Evolutionary conservation across 352 stramenopile genomes (phyloP).

Genomic region (Phytophthora niederhauseri): DNA sequence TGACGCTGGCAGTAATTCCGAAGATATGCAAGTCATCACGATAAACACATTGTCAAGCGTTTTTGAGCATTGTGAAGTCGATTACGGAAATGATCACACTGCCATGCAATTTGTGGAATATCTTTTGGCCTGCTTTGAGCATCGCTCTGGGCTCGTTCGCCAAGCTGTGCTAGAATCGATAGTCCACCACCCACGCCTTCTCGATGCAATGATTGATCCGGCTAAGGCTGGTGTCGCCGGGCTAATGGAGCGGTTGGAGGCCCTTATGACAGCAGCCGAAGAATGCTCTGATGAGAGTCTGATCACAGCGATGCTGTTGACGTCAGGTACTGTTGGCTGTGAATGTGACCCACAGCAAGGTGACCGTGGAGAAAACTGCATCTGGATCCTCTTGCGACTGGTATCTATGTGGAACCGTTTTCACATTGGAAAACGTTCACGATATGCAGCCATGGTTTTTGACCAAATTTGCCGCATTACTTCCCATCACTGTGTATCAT

Average conservation of each 20-base stretch:
- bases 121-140: constrained; percentile 36
- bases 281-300: constrained; percentile 29
- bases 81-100: constrained; percentile 28
- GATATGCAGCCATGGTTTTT: constrained; percentile 38
- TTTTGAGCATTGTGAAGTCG: constrained; percentile 50
- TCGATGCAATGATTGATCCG: constrained; percentile 47
- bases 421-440: constrained; percentile 28
- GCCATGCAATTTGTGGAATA: constrained; percentile 40
- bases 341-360: constrained; percentile 37
- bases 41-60: constrained; percentile 42
- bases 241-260: constrained; percentile 47
- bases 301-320: constrained; percentile 34
- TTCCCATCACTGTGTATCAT: constrained; percentile 47
- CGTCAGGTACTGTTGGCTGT: constrained; percentile 49
- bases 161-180: constrained; percentile 31
- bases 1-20: constrained; percentile 5
- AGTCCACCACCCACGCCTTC: constrained; percentile 27
- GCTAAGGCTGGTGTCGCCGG: constrained; percentile 25
- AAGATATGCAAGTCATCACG: constrained; percentile 26
- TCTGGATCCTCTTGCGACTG: constrained; percentile 59
- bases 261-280: constrained; percentile 39
- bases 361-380: constrained; percentile 48
- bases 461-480: constrained; percentile 63
- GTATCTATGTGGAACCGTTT: constrained; percentile 59
- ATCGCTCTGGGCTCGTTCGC: constrained; percentile 18